Evolutionary conservation across 192 early-diverging fungal species (phyloP), one percentile per base, ranked within the genome.

Genomic region (Lobosporangium transversale): DNA sequence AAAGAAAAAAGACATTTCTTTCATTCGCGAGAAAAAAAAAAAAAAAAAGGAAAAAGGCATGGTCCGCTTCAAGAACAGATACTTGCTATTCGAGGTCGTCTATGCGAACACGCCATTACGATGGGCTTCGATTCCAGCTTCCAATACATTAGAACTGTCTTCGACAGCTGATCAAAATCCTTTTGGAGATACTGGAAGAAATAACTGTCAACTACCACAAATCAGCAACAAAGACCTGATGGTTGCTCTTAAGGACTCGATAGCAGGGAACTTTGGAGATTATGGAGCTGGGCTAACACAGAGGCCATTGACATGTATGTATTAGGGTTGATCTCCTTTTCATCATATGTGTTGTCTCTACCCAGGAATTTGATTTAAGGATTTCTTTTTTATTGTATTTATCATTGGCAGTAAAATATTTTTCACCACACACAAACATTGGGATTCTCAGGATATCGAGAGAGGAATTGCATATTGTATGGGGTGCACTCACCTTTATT

Each of bases 381-480:
- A n/a, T n/a, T n/a, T n/a, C n/a, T n/a, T n/a, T n/a, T n/a, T n/a
- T n/a, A n/a, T n/a, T n/a, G n/a, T n/a, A n/a, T n/a, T n/a, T n/a
- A n/a, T n/a, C n/a, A n/a, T n/a, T n/a, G n/a, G n/a, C n/a, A 84
- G 83, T 84, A 32, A 84, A 84, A 58, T 84, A 84, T 51, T 84
- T 73, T 68, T 84, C 83, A 6, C 61, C 78, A 12, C 68, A 78
- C 27, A 84, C 83, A 24, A 79, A 80, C 48, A 70, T 84, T 42
- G 83, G 83, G 0, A 78, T 84, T 35, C 12, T 84, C 1, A 71
- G 83, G 61, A 70, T 81, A 49, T 70, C 83, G 5, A 55, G 83
- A 56, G 83, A 84, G 36, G 68, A 81, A 36, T 47, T 78, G 40
- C 70, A 78, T 23, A 78, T 81, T 33, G 66, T 80, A 9, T 81